These are phyloP conservation scores for Ascochyta lentis DNA, from an alignment of 2,329 filamentous ascomycete species.

Conservation along the genomic window DNA sequence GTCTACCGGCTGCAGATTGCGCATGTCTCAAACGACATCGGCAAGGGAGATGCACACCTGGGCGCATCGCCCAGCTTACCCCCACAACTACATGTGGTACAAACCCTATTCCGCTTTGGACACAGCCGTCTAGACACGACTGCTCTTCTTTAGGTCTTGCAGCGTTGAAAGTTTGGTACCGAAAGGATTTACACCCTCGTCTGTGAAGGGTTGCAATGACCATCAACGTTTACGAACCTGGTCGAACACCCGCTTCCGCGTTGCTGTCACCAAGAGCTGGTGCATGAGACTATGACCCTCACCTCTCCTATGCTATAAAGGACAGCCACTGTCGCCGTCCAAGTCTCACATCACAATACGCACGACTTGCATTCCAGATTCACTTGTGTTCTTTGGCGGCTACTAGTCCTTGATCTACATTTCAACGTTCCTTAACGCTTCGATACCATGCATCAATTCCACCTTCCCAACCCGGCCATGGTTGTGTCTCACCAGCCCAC, in stretches of 20 bases:
- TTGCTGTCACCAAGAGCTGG: constrained; percentile 15
- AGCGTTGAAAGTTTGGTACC: constrained; percentile 15
- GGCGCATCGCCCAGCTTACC: constrained; percentile 14
- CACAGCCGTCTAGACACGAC: constrained; percentile 12
- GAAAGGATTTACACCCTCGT: constrained; percentile 16
- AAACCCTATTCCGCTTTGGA: constrained; percentile 2
- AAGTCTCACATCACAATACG: constrained; percentile 1
- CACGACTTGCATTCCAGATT: constrained; percentile 1
- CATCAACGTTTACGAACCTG: constrained; percentile 12
- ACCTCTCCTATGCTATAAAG: constrained; percentile 13
- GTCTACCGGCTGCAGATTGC: constrained; percentile 4
- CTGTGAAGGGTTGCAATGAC: constrained; percentile 16
- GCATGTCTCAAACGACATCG: constrained; percentile 19
- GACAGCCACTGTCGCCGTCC: neutral
- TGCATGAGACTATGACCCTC: constrained; percentile 12
- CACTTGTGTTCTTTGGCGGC: constrained; percentile 14
- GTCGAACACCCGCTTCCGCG: constrained; percentile 20
- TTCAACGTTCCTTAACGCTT: neutral
- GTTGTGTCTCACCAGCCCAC: constrained; percentile 16
- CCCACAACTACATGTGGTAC: constrained; percentile 14
- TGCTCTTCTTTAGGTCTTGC: constrained; percentile 13
- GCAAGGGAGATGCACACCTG: constrained; percentile 23
- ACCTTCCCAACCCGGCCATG: constrained; percentile 17
- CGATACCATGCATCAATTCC: constrained; percentile 16
- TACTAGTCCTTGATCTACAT: constrained; percentile 7